These are phyloP conservation scores for Boletus patriciae DNA, from an alignment of 768 basidiomycete species.

Conservation along the genomic window DNA sequence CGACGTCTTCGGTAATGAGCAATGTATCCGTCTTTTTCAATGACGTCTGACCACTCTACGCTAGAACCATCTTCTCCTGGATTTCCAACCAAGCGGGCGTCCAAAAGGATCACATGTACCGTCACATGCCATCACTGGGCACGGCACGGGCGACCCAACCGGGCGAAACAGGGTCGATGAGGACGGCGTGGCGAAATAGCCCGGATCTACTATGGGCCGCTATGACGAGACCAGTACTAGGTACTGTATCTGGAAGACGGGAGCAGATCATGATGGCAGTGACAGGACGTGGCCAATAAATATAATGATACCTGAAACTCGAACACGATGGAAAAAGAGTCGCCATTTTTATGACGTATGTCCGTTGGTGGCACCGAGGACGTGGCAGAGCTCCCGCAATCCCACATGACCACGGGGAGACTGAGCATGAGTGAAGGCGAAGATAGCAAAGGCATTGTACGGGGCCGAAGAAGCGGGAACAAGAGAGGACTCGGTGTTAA, in stretches of 20 bases:
- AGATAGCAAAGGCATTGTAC: neutral
- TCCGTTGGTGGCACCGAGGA: neutral
- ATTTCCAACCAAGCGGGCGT: neutral
- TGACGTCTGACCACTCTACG: neutral
- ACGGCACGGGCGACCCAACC: slow-evolving; percentile 6
- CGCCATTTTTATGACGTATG: too few species aligned
- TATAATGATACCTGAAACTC: neutral
- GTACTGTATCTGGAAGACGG: neutral
- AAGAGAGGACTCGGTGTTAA: neutral
- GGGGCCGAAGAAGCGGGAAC: neutral
- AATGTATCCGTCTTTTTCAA: slow-evolving; percentile 1
- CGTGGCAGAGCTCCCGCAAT: neutral
- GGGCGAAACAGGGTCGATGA: slow-evolving; percentile 7
- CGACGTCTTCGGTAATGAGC: neutral
- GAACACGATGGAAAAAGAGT: neutral
- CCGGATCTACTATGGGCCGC: neutral
- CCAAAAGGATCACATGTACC: neutral
- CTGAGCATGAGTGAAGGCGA: neutral
- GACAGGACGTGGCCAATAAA: neutral
- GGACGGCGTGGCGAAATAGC: neutral
- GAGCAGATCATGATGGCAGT: neutral
- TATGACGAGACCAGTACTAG: neutral
- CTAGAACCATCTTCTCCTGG: neutral
- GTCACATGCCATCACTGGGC: neutral
- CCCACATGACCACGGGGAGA: neutral